Evolutionary conservation across 2,329 filamentous ascomycete genomes (phyloP).

Genomic region (Sporothrix luriei): DNA sequence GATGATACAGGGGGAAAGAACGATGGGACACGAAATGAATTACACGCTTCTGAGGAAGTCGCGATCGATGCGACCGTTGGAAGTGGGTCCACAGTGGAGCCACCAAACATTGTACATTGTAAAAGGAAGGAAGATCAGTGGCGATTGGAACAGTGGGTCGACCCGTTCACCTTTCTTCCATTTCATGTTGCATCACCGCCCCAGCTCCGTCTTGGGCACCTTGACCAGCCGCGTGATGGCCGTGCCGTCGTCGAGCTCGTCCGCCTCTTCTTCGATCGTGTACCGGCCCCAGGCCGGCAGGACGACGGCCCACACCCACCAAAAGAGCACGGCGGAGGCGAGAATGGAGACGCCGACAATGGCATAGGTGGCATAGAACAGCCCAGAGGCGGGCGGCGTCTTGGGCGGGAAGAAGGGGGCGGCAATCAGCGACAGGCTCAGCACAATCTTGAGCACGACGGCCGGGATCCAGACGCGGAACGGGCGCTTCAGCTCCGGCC

Average conservation of each 20-base stretch:
- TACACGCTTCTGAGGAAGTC: too few relatives aligned
- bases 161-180: too few relatives aligned
- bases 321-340: slow-evolving; percentile 54
- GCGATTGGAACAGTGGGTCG: neutral
- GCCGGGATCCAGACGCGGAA: slow-evolving; percentile 67
- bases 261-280: slow-evolving; percentile 62
- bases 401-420: slow-evolving; percentile 66
- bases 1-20: too few relatives aligned
- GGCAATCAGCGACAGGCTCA: slow-evolving; percentile 59
- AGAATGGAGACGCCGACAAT: slow-evolving; percentile 53
- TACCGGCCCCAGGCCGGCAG: slow-evolving; percentile 64
- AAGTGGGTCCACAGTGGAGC: neutral
- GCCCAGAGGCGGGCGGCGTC: slow-evolving; percentile 45
- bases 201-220: slow-evolving; percentile 35
- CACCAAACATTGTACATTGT: too few relatives aligned
- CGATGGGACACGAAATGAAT: too few relatives aligned
- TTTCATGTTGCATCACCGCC: neutral
- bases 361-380: slow-evolving; percentile 59
- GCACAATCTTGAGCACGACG: slow-evolving; percentile 56
- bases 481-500: slow-evolving; percentile 63
- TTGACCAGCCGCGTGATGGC: slow-evolving; percentile 61
- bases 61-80: neutral
- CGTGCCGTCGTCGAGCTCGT: slow-evolving; percentile 66
- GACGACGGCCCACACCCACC: slow-evolving; percentile 66
- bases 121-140: neutral